These are phyloP conservation scores for Triticum monococcum DNA, from an alignment of 176 grass and related monocot genomes.

Conservation along the genomic window DNA sequence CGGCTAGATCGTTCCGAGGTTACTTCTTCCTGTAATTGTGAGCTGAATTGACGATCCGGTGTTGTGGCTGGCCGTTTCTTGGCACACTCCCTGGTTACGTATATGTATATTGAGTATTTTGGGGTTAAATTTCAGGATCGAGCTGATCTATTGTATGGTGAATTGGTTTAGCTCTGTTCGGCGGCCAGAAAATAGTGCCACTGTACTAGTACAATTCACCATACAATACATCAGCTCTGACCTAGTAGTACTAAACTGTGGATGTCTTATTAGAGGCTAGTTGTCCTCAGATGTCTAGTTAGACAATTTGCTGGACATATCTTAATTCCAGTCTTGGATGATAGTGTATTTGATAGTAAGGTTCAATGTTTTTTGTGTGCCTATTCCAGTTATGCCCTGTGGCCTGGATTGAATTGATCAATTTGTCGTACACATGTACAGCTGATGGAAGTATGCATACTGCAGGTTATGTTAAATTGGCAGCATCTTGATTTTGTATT, in stretches of 20 bases:
- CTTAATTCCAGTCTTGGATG: neutral
- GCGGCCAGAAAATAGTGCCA: neutral
- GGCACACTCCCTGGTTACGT: too few relatives aligned
- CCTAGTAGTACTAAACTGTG: too few relatives aligned
- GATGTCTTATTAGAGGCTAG: neutral
- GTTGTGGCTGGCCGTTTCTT: too few relatives aligned
- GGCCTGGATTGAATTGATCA: neutral
- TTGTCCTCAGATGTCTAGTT: neutral
- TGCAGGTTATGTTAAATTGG: neutral
- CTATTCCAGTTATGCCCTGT: neutral
- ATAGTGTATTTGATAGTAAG: neutral
- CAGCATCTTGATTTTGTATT: neutral
- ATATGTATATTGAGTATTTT: neutral
- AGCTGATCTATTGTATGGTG: neutral
- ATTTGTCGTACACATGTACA: neutral
- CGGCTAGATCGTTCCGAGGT: neutral
- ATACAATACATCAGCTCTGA: too few relatives aligned
- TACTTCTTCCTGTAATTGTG: neutral
- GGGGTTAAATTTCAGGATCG: neutral
- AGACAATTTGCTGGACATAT: neutral
- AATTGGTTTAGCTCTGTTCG: neutral
- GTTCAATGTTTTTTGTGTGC: neutral
- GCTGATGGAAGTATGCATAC: neutral
- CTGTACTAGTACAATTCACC: neutral
- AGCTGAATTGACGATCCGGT: neutral